Evolutionary conservation across 2,329 filamentous ascomycete species (phyloP).

Genomic region (Ascochyta viciae-villosae): DNA sequence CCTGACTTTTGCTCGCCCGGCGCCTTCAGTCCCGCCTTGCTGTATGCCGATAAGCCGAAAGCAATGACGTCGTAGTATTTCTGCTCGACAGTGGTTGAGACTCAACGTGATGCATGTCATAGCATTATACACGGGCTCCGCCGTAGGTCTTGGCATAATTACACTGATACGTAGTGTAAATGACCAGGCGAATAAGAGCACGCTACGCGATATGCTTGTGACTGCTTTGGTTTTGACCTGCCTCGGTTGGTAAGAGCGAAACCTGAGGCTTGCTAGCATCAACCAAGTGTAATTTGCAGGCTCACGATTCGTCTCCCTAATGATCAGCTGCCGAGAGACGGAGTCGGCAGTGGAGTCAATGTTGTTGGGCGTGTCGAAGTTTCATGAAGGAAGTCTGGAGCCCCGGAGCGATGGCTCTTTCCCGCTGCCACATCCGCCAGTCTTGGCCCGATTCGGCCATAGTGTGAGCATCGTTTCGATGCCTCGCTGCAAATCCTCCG

Average conservation of each 20-base stretch:
- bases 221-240: conserved; percentile 5
- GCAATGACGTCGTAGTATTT: conserved; percentile 6
- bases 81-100: neutral
- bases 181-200: conserved; percentile 2
- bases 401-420: conserved; percentile 11
- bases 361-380: conserved; percentile 2
- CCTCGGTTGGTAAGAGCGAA: conserved; percentile 4
- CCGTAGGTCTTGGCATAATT: conserved; percentile 14
- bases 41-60: neutral
- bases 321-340: conserved; percentile 3
- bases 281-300: neutral
- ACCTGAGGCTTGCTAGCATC: neutral
- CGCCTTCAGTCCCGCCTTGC: neutral
- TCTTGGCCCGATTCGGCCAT: neutral
- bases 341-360: neutral
- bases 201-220: neutral
- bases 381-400: conserved; percentile 11
- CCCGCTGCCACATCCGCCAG: conserved; percentile 10
- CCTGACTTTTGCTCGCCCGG: neutral
- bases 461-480: neutral
- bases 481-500: neutral
- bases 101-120: conserved; percentile 4
- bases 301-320: neutral
- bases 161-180: conserved; percentile 12
- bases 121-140: conserved; percentile 2